A percentile compares a stretch with the other conserved stretches of the same genome.
Conservation (phyloP, 495 filamentous ascomycete species). For the Chaetomium cochliodes region DNA sequence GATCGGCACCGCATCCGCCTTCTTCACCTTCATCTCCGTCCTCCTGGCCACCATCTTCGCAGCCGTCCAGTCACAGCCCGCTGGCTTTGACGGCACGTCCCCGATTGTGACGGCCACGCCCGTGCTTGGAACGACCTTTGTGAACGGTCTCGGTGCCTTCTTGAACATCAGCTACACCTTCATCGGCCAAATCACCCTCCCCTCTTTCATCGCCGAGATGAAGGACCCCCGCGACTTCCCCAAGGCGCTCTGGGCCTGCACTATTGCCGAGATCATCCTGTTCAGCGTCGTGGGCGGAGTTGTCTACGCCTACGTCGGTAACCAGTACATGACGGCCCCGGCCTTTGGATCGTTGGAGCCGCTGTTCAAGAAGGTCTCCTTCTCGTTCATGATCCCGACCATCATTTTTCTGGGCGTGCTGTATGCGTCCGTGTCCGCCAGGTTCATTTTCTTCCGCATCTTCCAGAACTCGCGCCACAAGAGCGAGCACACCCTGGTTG, state of each 20-base stretch:
- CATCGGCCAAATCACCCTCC: slow-evolving; percentile 88
- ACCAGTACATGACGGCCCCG: slow-evolving; percentile 75
- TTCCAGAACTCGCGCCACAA: slow-evolving; percentile 76
- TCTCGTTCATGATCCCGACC: slow-evolving; percentile 91
- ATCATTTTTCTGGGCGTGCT: slow-evolving; percentile 85
- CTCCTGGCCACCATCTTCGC: slow-evolving; percentile 76
- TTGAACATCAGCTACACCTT: slow-evolving; percentile 91
- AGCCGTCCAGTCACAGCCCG: slow-evolving; percentile 67
- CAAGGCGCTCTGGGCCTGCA: slow-evolving; percentile 84
- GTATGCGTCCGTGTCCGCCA: slow-evolving; percentile 81
- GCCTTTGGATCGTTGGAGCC: slow-evolving; percentile 78
- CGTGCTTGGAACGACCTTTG: slow-evolving; percentile 69
- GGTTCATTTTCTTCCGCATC: slow-evolving; percentile 83
- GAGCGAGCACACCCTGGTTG: slow-evolving; percentile 72
- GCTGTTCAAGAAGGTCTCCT: slow-evolving; percentile 75
- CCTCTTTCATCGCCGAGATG: slow-evolving; percentile 92
- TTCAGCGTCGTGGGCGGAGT: slow-evolving; percentile 74
- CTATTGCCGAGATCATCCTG: slow-evolving; percentile 77
- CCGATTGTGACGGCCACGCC: slow-evolving; percentile 66
- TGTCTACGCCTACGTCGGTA: slow-evolving; percentile 79
- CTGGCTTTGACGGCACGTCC: slow-evolving; percentile 55
- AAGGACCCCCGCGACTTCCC: slow-evolving; percentile 81
- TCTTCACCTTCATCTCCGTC: slow-evolving; percentile 85
- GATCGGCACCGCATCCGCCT: slow-evolving; percentile 69
- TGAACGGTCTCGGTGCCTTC: slow-evolving; percentile 76